Base-by-base conservation (phyloP, 2,329 filamentous ascomycete species). In the Alternaria infectoria region DNA sequence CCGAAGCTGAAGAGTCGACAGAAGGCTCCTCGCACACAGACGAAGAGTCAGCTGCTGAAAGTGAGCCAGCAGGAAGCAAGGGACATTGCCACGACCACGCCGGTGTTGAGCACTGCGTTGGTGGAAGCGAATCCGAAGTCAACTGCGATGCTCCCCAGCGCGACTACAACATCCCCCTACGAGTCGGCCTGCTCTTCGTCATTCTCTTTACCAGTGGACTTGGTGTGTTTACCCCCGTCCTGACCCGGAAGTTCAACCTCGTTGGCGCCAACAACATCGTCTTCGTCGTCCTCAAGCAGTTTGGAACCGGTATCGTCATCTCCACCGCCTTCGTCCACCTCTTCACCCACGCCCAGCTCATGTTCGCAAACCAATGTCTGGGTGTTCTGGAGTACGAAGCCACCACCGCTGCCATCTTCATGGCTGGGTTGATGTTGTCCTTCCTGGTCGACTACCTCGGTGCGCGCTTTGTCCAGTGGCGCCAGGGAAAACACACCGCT, bases 371-470 rank as follows among this genome's bases (percentile, higher is more conserved):
- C 68, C 81, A 88, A 54, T 94, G 91, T 70, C 79, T 94, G 12
- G 88, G 89, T 5, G 83, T 85, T 8, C 80, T 93, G 3, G 74
- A 81, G 6, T 94, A 91, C 70, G 91, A 94, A 77, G 86, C 83
- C 4, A 91, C 89, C 0, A 87, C 91, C 0, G 86, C 90, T 0
- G 88, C 91, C 3, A 87, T 94, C 44, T 85, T 91, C 50, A 91
- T 93, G 88, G 91, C 88, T 0, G 91, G 91, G 0, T 80, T 93
- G 2, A 90, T 93, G 76, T 68, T 93, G 4, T 90, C 91, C 0
- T 93, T 93, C 77, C 70, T 91, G 2, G 83, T 92, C 36, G 91
- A 94, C 73, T 93, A 88, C 69, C 66, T 87, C 12, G 88, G 89
- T 45, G 86, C 89, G 43, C 86, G 90, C 2, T 77, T 90, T 50